Evolutionary conservation across 441 rosid genomes (phyloP).

Genomic region (Capsella rubella): DNA sequence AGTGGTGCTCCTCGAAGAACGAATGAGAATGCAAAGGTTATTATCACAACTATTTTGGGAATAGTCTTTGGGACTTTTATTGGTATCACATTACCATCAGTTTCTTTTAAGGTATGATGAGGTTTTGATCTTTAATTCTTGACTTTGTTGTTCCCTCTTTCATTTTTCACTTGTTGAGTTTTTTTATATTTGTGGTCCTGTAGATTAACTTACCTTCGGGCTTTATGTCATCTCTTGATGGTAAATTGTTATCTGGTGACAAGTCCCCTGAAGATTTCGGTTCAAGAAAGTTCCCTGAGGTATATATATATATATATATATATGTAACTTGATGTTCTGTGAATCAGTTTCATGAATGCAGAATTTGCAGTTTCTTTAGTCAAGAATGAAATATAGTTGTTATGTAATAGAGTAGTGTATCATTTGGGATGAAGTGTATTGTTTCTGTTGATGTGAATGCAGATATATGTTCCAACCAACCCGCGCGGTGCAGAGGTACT

Average conservation of each 20-base stretch:
- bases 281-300: conserved; percentile 54
- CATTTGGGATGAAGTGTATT: conserved; percentile 4
- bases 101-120: conserved; percentile 65
- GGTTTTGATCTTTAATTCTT: not conserved
- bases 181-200: conserved; percentile 31
- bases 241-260: conserved; percentile 38
- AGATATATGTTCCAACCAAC: conserved; percentile 86
- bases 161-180: conserved; percentile 22
- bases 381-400: no score
- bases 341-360: no score
- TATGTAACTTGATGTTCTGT: not conserved
- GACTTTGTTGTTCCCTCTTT: not conserved
- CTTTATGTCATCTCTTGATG: conserved; percentile 57
- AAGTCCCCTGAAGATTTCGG: conserved; percentile 47
- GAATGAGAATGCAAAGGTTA: conserved; percentile 57
- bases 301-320: conserved; percentile 37
- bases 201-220: conserved; percentile 70
- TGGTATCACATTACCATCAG: conserved; percentile 73
- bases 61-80: conserved; percentile 74
- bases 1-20: conserved; percentile 71
- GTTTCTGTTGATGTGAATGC: conserved; percentile 39
- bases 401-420: not conserved
- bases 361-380: no score
- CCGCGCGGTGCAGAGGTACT: conserved; percentile 93
- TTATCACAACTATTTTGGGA: conserved; percentile 65